Evolutionary conservation across 2,329 filamentous ascomycete species (phyloP), one percentile per base, ranked within the genome.

Genomic region (Aspergillus melleus): DNA sequence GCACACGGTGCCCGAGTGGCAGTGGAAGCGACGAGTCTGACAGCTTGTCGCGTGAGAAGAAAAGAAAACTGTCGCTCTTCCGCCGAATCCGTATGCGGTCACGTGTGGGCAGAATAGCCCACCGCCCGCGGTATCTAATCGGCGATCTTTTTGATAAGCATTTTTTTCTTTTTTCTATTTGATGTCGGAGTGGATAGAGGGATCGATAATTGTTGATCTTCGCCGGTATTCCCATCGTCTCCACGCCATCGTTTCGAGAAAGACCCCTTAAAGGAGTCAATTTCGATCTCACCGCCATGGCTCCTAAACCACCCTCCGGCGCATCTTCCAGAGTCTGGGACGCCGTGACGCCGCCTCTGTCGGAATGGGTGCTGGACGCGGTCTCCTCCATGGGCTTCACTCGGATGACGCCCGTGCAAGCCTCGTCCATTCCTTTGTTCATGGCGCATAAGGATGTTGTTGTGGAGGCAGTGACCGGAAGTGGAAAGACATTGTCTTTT

Each of bases 331-430:
- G 86, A 65, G 80, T 84, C 29, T 94, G 90, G 87, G 85, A 89
- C 68, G 85, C 84, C 14, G 80, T 92, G 56, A 89, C 85, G 1
- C 89, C 90, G 16, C 79, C 88, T 6, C 79, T 92, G 32, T 90
- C 89, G 61, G 83, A 89, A 86, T 98, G 93, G 92, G 87, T 95
- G 58, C 81, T 95, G 56, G 91, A 96, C 66, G 92, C 92, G 60
- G 88, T 96, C 52, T 83, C 87, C 53, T 86, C 88, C 64, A 94
- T 95, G 88, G 91, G 92, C 61, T 96, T 96, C 76, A 80, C 83
- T 64, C 88, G 90, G 74, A 93, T 95, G 84, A 97, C 93, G 3
- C 94, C 94, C 1, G 93, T 97, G n/a, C 94, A 98, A 78, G 91
- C 93, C 49, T 94, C 92, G 60, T 90, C 91, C 4, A 90, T 97